phyloP scores from a whole-genome alignment of 2,329 filamentous ascomycete species.

The Colletotrichum sp. region DNA sequence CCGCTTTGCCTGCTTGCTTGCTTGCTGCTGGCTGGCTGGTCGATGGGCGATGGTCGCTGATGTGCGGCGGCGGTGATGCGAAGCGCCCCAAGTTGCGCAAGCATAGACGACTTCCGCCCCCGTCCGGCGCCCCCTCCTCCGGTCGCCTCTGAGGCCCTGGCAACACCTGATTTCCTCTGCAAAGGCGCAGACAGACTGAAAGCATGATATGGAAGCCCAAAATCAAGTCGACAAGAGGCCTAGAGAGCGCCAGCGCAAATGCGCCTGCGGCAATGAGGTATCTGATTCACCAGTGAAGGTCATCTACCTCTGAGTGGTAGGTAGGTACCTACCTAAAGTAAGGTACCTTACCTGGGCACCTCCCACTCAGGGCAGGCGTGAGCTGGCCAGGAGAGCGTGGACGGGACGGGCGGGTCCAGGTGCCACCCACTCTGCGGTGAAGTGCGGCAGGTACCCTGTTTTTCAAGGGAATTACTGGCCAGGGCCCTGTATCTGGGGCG shows the following conservation, averaged over 20 bases:
- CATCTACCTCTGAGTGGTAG: not conserved
- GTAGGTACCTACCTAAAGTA: not conserved
- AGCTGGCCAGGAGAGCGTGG: not conserved
- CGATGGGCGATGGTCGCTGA: not conserved
- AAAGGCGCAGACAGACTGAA: not conserved
- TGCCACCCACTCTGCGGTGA: slow-evolving; percentile 18
- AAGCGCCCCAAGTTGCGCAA: slow-evolving; percentile 10
- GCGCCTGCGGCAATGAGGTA: slow-evolving; percentile 16
- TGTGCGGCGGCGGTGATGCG: not conserved
- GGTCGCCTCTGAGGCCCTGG: not conserved
- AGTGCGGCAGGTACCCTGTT: not conserved
- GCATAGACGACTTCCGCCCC: slow-evolving; percentile 10
- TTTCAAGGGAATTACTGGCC: slow-evolving; percentile 4
- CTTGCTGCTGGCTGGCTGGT: not conserved
- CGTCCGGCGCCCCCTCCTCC: not conserved
- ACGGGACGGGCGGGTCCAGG: slow-evolving; percentile 18
- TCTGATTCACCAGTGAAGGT: slow-evolving; percentile 1
- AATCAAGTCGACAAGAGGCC: not conserved
- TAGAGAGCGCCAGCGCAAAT: slow-evolving; percentile 4
- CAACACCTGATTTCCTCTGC: not conserved
- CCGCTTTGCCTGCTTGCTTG: not conserved
- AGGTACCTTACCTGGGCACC: not conserved
- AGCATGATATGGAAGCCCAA: not conserved
- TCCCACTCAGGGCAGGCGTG: not conserved
- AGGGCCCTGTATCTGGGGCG: slow-evolving; percentile 12